Evolutionary conservation across 495 filamentous ascomycete species (phyloP), one percentile per base, ranked within the genome.

Genomic region (Daldinia concentrica): DNA sequence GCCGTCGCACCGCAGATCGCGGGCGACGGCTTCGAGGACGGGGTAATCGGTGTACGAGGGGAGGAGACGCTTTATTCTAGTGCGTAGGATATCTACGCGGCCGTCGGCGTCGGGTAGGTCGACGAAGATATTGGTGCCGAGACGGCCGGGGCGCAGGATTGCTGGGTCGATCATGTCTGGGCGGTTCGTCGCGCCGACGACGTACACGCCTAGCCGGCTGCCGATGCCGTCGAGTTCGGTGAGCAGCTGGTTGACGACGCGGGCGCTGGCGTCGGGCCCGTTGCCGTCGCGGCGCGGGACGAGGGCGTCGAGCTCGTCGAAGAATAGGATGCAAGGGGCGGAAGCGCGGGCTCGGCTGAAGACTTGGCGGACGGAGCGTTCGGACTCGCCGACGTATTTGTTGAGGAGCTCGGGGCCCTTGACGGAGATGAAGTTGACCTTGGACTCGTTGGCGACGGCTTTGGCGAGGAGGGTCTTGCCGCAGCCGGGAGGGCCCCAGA

Each of bases 401-500:
- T 97, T 97, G 45, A 96, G 86, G 3, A 98, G 84, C 74, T 98
- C 94, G 3, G 95, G 95, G 0, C 95, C 95, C 82, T 97, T 97
- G 81, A 99, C 92, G 70, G 92, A 93, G 80, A 99, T 99, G 85
- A 99, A 99, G 79, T 97, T 98, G 29, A 96, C 95, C 71, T 91
- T 90, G 26, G 91, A 93, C 80, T 98, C 96, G 79, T 97, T 96
- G 64, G 95, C 95, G 5, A 97, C 94, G 17, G 95, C 95, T 80
- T 98, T 98, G 58, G 95, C 95, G 8, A 99, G 89, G 5, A 99
- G 87, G 0, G 95, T 99, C 79, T 99, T 99, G 69, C 95, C 95
- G 80, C 95, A 99, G 32, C 95, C 95, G 3, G 95, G 95, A 0
- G 95, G 95, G 14, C 95, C 95, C 94, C 95, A 98, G 64, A 99